phyloP scores from a whole-genome alignment of 495 filamentous ascomycete species.

The Terfezia boudieri region DNA sequence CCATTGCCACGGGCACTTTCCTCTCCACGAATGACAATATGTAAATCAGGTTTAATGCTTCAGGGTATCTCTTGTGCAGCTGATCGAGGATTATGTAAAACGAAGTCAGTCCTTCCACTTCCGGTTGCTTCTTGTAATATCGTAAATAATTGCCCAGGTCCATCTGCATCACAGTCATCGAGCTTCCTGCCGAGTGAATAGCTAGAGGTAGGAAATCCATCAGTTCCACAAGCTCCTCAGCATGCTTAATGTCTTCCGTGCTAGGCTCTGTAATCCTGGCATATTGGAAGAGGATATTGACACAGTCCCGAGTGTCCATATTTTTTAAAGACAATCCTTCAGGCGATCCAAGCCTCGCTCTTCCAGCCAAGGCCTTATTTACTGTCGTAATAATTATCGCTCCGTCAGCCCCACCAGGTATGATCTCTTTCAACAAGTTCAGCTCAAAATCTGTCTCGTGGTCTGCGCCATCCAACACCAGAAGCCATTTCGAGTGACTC shows the following conservation, averaged over 20 bases:
- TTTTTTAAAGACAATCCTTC: slow-evolving; percentile 25
- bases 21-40: slow-evolving; percentile 55
- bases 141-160: slow-evolving; percentile 47
- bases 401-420: slow-evolving; percentile 37
- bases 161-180: slow-evolving; percentile 46
- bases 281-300: slow-evolving; percentile 36
- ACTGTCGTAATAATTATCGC: slow-evolving; percentile 61
- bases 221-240: slow-evolving; percentile 41
- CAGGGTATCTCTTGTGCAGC: slow-evolving; percentile 29
- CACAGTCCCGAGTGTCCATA: slow-evolving; percentile 29
- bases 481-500: slow-evolving; percentile 44
- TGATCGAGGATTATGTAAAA: slow-evolving; percentile 52
- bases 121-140: slow-evolving; percentile 44
- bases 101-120: slow-evolving; percentile 39
- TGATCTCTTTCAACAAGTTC: slow-evolving; percentile 42
- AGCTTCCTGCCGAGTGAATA: slow-evolving; percentile 56
- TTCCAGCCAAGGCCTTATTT: slow-evolving; percentile 48
- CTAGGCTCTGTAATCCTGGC: slow-evolving; percentile 29
- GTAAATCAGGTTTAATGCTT: slow-evolving; percentile 50
- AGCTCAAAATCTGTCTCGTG: slow-evolving; percentile 37
- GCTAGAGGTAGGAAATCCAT: slow-evolving; percentile 55
- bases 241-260: slow-evolving; percentile 34
- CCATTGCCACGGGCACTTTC: slow-evolving; percentile 53
- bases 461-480: slow-evolving; percentile 53
- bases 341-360: slow-evolving; percentile 31